phyloP scores from a whole-genome alignment of 2,329 filamentous ascomycete genomes.

The Alternaria atra region DNA sequence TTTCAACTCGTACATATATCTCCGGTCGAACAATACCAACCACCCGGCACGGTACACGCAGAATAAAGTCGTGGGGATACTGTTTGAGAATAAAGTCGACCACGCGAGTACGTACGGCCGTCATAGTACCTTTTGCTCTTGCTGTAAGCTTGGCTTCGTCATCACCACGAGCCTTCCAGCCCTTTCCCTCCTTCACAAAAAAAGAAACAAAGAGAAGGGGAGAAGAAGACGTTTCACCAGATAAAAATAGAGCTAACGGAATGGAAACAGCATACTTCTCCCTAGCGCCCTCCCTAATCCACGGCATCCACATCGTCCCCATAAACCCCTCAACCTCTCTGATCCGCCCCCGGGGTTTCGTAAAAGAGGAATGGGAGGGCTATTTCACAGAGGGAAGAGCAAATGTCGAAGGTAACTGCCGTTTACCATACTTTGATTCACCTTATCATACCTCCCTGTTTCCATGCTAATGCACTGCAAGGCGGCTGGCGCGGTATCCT shows the following conservation, averaged over 20 bases:
- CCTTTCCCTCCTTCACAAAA: too few species aligned
- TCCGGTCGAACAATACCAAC: conserved; percentile 72
- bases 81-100: conserved; percentile 96
- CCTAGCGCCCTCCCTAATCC: conserved; percentile 68
- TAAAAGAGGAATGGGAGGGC: conserved; percentile 70
- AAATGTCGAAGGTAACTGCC: conserved; percentile 27
- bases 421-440: too few species aligned
- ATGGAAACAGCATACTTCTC: conserved; percentile 74
- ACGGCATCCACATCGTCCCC: conserved; percentile 85
- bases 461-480: too few species aligned
- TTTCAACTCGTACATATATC: conserved; percentile 83
- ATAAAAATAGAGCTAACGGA: not conserved
- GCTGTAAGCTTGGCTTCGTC: not conserved
- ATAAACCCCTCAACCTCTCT: conserved; percentile 73
- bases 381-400: conserved; percentile 76
- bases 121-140: conserved; percentile 62
- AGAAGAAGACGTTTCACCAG: too few species aligned
- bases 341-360: conserved; percentile 73
- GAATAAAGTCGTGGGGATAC: conserved; percentile 75
- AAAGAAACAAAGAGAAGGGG: too few species aligned
- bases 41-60: conserved; percentile 80
- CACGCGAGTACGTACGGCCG: conserved; percentile 79
- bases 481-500: conserved; percentile 85
- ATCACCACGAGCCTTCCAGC: too few species aligned
- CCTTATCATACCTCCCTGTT: too few species aligned